Conservation (phyloP, 1,284 basidiomycete genomes). For the Vanrija humicola region DNA sequence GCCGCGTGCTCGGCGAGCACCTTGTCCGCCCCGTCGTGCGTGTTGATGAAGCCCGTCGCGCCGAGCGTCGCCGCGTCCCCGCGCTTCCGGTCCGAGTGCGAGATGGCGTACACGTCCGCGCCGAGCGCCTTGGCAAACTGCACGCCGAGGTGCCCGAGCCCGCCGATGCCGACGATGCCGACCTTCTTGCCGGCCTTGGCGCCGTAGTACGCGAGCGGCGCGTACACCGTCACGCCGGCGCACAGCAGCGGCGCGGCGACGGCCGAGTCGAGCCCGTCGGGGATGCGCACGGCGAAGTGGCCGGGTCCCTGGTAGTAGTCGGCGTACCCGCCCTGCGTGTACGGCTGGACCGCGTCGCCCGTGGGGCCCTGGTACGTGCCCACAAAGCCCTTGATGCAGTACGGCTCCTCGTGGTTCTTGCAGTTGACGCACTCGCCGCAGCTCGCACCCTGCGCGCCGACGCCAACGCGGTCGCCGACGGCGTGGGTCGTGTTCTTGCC, state of each 20-base stretch:
- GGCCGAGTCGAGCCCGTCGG: slow-evolving; percentile 57
- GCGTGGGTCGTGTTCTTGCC: slow-evolving; percentile 53
- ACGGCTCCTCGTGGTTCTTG: slow-evolving; percentile 58
- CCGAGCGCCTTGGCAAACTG: slow-evolving; percentile 60
- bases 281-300: slow-evolving; percentile 67
- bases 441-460: slow-evolving; percentile 59
- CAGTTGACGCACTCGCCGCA: slow-evolving; percentile 58
- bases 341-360: slow-evolving; percentile 17
- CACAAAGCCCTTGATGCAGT: slow-evolving; percentile 41
- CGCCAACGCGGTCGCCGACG: slow-evolving; percentile 61
- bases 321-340: slow-evolving; percentile 22
- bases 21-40: slow-evolving; percentile 42
- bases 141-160: slow-evolving; percentile 56
- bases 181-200: slow-evolving; percentile 61
- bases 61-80: slow-evolving; percentile 62
- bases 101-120: slow-evolving; percentile 62
- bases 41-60: slow-evolving; percentile 54
- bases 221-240: slow-evolving; percentile 65
- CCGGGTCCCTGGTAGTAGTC: slow-evolving; percentile 56
- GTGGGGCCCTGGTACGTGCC: slow-evolving; percentile 21
- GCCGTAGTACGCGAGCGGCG: slow-evolving; percentile 61
- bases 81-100: slow-evolving; percentile 61
- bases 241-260: slow-evolving; percentile 56
- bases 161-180: slow-evolving; percentile 63
- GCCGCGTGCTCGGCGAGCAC: slow-evolving; percentile 47